A percentile compares a stretch with the other conserved stretches of the same genome.
Conservation (phyloP, 139 green algal genomes). For the Tetradesmus obliquus region DNA sequence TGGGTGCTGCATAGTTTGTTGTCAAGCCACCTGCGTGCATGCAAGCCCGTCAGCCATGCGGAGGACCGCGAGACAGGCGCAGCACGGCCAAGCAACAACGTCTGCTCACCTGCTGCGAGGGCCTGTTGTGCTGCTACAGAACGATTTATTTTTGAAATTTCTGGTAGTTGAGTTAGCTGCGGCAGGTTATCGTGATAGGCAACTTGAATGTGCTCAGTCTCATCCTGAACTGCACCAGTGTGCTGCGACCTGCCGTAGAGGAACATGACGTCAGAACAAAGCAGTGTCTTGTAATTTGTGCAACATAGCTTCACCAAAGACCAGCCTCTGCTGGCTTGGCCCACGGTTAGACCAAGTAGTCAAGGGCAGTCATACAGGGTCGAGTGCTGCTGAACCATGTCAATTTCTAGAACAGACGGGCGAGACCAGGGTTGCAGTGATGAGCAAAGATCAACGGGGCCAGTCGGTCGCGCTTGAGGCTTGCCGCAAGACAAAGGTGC, state of each 20-base stretch:
- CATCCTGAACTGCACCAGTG: constrained; percentile 5
- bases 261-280: neutral
- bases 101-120: neutral
- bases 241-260: neutral
- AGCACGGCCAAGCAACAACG: neutral
- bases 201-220: constrained; percentile 6
- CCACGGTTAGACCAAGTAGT: neutral
- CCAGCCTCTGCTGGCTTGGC: too few species aligned
- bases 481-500: too few species aligned
- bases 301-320: too few species aligned
- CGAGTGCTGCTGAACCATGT: neutral
- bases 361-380: neutral
- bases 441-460: too few species aligned
- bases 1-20: too few species aligned
- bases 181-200: constrained; percentile 6
- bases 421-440: neutral
- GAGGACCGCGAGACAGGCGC: too few species aligned
- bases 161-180: neutral
- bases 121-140: neutral
- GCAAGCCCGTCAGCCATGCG: neutral
- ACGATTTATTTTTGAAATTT: neutral
- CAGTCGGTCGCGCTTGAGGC: too few species aligned
- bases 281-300: neutral
- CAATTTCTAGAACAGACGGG: neutral
- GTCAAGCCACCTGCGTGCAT: neutral